phyloP scores from a whole-genome alignment of 495 filamentous ascomycete genomes.

The Xylaria palmicola region DNA sequence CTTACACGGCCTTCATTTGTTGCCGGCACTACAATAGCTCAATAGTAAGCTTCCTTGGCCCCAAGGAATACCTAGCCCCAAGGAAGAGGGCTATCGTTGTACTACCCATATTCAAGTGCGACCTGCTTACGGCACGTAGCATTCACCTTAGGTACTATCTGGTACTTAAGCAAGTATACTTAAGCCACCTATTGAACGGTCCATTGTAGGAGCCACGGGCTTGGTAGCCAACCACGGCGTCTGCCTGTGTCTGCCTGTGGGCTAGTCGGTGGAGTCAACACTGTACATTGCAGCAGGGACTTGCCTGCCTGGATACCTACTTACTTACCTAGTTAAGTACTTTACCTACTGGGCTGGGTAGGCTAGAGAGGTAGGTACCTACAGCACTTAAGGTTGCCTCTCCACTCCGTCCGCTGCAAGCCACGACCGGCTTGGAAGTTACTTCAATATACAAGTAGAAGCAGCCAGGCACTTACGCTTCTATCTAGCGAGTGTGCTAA shows the following conservation, averaged over 20 bases:
- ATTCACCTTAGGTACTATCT: no score
- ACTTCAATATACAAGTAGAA: no score
- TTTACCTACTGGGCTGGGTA: no score
- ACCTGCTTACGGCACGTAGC: no score
- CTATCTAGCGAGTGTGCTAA: no score
- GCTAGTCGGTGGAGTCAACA: constrained; percentile 16
- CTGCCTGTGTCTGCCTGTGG: no score
- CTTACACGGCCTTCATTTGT: no score
- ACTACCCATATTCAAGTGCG: no score
- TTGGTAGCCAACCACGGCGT: constrained; percentile 9
- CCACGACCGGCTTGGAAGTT: no score
- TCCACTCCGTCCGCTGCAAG: not conserved
- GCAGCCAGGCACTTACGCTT: no score
- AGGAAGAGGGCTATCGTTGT: no score
- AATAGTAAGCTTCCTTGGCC: not conserved
- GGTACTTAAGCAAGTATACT: no score
- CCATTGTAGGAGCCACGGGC: constrained; percentile 7
- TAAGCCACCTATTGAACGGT: not conserved
- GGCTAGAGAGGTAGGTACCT: not conserved
- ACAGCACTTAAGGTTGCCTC: not conserved
- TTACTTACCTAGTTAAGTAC: not conserved
- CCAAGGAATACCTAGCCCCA: not conserved
- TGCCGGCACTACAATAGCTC: not conserved
- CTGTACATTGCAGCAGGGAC: not conserved
- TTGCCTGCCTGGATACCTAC: not conserved